These are phyloP conservation scores for Ogataea trehalophila DNA, from an alignment of 805 yeast species.

Conservation along the genomic window DNA sequence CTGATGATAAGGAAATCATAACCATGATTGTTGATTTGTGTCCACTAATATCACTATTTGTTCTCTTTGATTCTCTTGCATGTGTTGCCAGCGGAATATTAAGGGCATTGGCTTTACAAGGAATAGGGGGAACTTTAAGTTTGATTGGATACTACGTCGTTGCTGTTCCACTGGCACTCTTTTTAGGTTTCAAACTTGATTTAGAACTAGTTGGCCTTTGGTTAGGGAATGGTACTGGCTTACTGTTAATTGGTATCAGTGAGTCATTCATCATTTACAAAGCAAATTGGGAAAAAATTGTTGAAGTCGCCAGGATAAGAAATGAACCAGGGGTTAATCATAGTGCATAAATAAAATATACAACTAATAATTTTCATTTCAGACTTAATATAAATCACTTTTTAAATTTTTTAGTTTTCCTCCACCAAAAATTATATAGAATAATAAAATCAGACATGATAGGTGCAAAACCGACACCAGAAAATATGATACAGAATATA, in stretches of 20 bases:
- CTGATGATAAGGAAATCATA: conserved; percentile 56
- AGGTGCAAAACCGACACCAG: too few relatives aligned
- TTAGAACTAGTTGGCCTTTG: conserved; percentile 61
- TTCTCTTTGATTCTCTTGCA: conserved; percentile 65
- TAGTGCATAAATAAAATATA: too few relatives aligned
- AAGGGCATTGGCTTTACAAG: conserved; percentile 74
- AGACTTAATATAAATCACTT: too few relatives aligned
- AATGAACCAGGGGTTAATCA: not conserved
- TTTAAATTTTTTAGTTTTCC: too few relatives aligned
- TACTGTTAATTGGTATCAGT: conserved; percentile 45
- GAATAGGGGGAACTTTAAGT: conserved; percentile 65
- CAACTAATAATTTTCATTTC: too few relatives aligned
- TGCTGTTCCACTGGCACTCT: conserved; percentile 63
- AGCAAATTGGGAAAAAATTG: conserved; percentile 50
- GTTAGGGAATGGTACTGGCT: conserved; percentile 68
- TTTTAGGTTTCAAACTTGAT: conserved; percentile 47
- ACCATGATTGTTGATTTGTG: conserved; percentile 47
- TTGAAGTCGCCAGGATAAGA: conserved; percentile 26
- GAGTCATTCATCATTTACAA: conserved; percentile 44
- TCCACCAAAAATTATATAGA: too few relatives aligned
- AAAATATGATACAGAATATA: not conserved
- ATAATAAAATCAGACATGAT: too few relatives aligned
- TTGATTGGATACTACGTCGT: conserved; percentile 65
- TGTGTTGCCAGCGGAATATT: conserved; percentile 69
- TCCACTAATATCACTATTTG: conserved; percentile 63